Evolutionary conservation across 2,329 filamentous ascomycete species (phyloP).

Genomic region (Tympanopsis confertula): DNA sequence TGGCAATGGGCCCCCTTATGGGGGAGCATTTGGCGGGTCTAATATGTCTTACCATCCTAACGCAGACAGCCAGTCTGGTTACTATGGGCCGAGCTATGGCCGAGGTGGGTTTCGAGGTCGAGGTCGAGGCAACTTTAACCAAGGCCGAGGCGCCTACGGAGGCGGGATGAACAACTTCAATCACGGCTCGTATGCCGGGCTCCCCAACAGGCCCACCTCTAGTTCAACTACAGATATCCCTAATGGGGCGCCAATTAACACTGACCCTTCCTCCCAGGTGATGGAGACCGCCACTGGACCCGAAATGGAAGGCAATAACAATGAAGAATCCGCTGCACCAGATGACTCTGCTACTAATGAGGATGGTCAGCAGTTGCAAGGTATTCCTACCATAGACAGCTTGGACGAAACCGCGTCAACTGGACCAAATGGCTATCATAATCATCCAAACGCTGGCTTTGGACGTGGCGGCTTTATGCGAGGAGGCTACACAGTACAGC

Average conservation of each 20-base stretch:
- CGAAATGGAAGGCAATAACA: background rate
- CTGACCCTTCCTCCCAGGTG: too few species aligned
- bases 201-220: too few species aligned
- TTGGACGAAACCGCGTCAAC: background rate
- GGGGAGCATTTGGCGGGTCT: slow-evolving; percentile 37
- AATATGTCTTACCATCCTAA: slow-evolving; percentile 44
- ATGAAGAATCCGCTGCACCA: background rate
- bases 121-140: slow-evolving; percentile 16
- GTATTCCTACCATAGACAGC: background rate
- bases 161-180: too few species aligned
- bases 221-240: too few species aligned
- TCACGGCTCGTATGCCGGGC: too few species aligned
- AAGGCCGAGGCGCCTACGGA: slow-evolving; percentile 9
- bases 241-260: too few species aligned
- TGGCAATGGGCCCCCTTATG: slow-evolving; percentile 18
- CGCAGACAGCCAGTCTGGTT: slow-evolving; percentile 44
- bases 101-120: slow-evolving; percentile 25
- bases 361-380: background rate
- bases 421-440: background rate
- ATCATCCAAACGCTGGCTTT: background rate
- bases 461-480: background rate
- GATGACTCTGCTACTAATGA: background rate
- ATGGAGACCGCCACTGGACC: too few species aligned
- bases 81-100: slow-evolving; percentile 25
- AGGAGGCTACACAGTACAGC: background rate